phyloP scores from a whole-genome alignment of 306 rosid species.

The Calophaca sinica region DNA sequence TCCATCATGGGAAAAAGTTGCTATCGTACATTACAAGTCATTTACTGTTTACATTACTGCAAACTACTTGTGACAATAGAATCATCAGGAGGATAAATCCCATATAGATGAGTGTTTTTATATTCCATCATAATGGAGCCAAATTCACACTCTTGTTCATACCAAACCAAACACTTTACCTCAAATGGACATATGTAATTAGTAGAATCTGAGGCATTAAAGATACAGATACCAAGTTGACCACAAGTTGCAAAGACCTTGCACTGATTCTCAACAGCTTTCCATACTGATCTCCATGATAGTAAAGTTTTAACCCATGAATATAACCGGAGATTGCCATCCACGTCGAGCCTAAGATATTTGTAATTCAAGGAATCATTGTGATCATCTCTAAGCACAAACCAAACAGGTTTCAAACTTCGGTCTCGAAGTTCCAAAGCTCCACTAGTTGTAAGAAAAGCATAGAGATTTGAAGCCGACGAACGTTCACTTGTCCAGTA shows the following conservation, averaged over 20 bases:
- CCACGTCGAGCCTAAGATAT: conserved; percentile 71
- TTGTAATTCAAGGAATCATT: conserved; percentile 59
- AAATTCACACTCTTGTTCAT: conserved; percentile 50
- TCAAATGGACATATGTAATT: conserved; percentile 67
- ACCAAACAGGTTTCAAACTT: conserved; percentile 62
- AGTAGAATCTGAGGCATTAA: conserved; percentile 50
- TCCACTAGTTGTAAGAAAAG: conserved; percentile 59
- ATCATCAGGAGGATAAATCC: conserved; percentile 64
- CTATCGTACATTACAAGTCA: conserved; percentile 58
- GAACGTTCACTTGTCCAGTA: conserved; percentile 68
- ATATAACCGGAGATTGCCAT: conserved; percentile 79
- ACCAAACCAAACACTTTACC: conserved; percentile 58
- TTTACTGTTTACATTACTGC: conserved; percentile 58
- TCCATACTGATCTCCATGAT: conserved; percentile 75
- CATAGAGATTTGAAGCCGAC: conserved; percentile 58
- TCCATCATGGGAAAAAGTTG: conserved; percentile 69
- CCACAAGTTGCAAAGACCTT: conserved; percentile 81
- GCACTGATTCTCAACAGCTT: conserved; percentile 82
- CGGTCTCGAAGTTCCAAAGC: conserved; percentile 59
- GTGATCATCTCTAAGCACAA: conserved; percentile 70
- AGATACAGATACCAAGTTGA: conserved; percentile 62
- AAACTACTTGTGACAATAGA: conserved; percentile 52
- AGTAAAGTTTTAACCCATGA: conserved; percentile 67
- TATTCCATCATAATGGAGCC: conserved; percentile 52
- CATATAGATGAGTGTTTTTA: conserved; percentile 58